Evolutionary conservation across 208 protist genomes (phyloP), one percentile per base, ranked within the genome.

Genomic region (Leishmania tarentolae): DNA sequence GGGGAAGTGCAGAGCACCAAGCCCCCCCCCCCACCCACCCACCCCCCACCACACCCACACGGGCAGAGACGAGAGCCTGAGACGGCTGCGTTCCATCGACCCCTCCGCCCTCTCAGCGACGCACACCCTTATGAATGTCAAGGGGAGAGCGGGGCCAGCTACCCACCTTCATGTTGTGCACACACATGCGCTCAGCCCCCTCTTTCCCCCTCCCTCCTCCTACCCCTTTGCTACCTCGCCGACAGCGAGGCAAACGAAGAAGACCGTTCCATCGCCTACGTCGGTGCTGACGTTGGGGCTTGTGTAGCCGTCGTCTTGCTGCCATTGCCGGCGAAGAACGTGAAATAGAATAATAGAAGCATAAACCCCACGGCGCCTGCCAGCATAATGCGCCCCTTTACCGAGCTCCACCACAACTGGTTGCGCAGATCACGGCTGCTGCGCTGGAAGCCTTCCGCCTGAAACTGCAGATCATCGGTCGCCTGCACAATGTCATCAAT

Each of bases 401-500:
- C 84, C 17, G 90, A 92, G 82, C 91, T 96, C 93, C 94, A 98
- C 93, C 92, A 98, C 71, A 98, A 78, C 80, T 98, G 94, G 76
- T 95, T 91, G 50, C 89, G 86, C 72, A 98, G 79, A 50, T 95
- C 92, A 35, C 92, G 94, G 66, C 92, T 95, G 80, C 84, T 95
- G 65, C 91, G 92, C 78, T 96, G 93, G 76, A 98, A 98, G 9
- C 93, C 93, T 69, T 97, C 91, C 5, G 94, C 92, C 85, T 98
- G 93, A 74, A 92, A 94, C 87, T 96, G 92, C 57, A 98, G 80
- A 63, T 98, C 94, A 56, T 98, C 94, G 0, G 92, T 96, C 3
- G 92, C 90, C 75, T 95, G 91, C 59, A 98, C 89, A 84, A 98
- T 98, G 78, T 98, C 93, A 68, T 98, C 94, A 75, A 98, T 96